Base-by-base conservation (phyloP, 345 rosid species). In the Brassica juncea region DNA sequence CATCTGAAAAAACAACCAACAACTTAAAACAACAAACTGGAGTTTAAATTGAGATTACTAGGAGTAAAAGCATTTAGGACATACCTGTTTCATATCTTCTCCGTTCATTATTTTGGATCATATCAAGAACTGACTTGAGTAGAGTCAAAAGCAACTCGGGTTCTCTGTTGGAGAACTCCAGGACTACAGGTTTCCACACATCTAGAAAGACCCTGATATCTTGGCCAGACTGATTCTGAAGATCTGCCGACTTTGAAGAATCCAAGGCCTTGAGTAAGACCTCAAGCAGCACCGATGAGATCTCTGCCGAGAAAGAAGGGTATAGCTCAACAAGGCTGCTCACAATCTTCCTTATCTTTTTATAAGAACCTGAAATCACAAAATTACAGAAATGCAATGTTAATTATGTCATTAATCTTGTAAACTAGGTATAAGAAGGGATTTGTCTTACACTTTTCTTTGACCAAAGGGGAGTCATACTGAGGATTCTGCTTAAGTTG, bases 81-180 rank as follows among this genome's bases (percentile, higher is more conserved):
- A 79, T 87, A 94, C 98, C 94, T 0, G 66, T 78, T 77, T 78
- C 88, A 80, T 37, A 80, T 72, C 80, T 86, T 76, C 66, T 80
- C 68, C 66, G 81, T 80, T 87, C 91, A 47, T 76, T 80, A 47
- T 75, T 73, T 78, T 79, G 88, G 32, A 91, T 86, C 85, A 76
- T 82, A 74, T 89, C 84, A 67, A 93, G 84, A 63, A 86, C 85
- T 78, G 85, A 85, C 78, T 89, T 85, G 23, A 91, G 90, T 82
- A 91, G 92, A 77, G 78, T 81, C 68, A 87, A 81, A 74, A 93
- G 86, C 69, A 91, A 73, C 83, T 95, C 90, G 9, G 96, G 98
- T 84, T 89, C 94, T 86, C 87, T 88, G 44, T 78, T 83, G 21
- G 93, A 85, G 62, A 95, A 84, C 79, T 86, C 86, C 69, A 81